These are phyloP conservation scores for Pythium periplocum DNA, from an alignment of 352 stramenopile species.

Conservation along the genomic window DNA sequence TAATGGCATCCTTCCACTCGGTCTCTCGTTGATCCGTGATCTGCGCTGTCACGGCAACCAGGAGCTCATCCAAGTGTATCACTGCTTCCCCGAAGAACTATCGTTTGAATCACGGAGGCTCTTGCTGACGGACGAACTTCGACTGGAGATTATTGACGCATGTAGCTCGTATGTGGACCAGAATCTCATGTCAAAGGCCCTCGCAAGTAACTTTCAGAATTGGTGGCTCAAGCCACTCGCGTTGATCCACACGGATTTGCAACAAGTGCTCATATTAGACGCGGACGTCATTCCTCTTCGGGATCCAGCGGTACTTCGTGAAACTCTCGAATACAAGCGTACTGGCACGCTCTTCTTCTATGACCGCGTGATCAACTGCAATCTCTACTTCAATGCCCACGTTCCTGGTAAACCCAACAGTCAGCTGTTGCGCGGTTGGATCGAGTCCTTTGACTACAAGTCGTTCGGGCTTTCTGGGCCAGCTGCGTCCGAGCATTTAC, in stretches of 20 bases:
- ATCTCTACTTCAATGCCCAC: slow-evolving; percentile 22
- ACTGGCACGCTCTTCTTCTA: slow-evolving; percentile 66
- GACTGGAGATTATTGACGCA: slow-evolving; percentile 59
- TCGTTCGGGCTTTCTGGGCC: slow-evolving; percentile 21
- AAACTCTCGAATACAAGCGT: slow-evolving; percentile 27
- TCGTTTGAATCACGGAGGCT: slow-evolving; percentile 24
- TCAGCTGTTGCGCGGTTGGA: no score
- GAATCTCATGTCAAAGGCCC: no score
- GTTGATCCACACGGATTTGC: slow-evolving; percentile 40
- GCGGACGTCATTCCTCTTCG: slow-evolving; percentile 44
- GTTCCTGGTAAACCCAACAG: no score
- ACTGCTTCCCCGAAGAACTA: slow-evolving; percentile 42
- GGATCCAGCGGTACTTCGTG: slow-evolving; percentile 31
- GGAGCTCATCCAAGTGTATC: slow-evolving; percentile 38
- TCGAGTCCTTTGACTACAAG: slow-evolving; percentile 27
- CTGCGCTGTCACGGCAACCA: slow-evolving; percentile 32
- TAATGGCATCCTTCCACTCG: slow-evolving; percentile 43
- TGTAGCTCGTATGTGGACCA: slow-evolving; percentile 23
- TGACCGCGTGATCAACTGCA: slow-evolving; percentile 39
- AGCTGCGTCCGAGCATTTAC: slow-evolving; percentile 24
- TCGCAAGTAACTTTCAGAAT: slow-evolving; percentile 20
- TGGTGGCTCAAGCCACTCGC: slow-evolving; percentile 63
- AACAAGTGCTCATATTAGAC: slow-evolving; percentile 48
- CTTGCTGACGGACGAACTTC: slow-evolving; percentile 32
- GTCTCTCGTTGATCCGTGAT: slow-evolving; percentile 53